Percentiles rank a stretch among this genome's conserved stretches.
phyloP scores from a whole-genome alignment of 2,329 filamentous ascomycete genomes.

The Blastomyces silverae region DNA sequence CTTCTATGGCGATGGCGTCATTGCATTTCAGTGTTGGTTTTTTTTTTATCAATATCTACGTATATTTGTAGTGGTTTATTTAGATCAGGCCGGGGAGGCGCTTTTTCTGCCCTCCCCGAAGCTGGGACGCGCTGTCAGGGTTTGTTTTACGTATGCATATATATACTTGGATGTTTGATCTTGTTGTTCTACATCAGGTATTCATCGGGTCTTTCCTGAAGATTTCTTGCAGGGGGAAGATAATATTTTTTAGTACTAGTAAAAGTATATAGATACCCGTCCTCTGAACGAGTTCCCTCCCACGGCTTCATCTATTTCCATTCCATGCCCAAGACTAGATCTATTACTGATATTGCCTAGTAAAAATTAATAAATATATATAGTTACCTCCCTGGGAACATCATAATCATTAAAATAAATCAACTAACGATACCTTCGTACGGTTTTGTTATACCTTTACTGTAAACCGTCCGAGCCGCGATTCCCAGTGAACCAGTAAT shows the following conservation, averaged over 20 bases:
- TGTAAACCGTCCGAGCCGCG: not conserved
- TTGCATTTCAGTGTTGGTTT: not conserved
- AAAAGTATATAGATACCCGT: not conserved
- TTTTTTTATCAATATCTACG: not conserved
- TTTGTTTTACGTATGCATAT: conserved; percentile 2
- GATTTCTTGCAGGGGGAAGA: not conserved
- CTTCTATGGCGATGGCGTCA: not conserved
- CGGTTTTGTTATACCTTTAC: not conserved
- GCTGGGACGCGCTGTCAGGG: not conserved
- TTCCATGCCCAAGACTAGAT: not conserved
- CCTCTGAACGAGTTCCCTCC: not conserved
- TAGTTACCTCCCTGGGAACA: no score
- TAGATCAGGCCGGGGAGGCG: not conserved
- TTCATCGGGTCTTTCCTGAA: not conserved
- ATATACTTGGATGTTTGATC: not conserved
- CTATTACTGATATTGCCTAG: not conserved
- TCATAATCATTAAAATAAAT: not conserved
- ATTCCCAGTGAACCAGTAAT: not conserved
- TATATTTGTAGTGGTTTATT: not conserved
- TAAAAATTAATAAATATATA: not conserved
- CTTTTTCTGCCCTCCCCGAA: not conserved
- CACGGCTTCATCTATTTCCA: not conserved
- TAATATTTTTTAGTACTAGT: not conserved
- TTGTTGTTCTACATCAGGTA: not conserved
- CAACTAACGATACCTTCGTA: not conserved